Percentiles rank a stretch among this genome's conserved stretches.
Evolutionary conservation across 345 rosid genomes (phyloP).

Genomic region (Salix koriyanagi): DNA sequence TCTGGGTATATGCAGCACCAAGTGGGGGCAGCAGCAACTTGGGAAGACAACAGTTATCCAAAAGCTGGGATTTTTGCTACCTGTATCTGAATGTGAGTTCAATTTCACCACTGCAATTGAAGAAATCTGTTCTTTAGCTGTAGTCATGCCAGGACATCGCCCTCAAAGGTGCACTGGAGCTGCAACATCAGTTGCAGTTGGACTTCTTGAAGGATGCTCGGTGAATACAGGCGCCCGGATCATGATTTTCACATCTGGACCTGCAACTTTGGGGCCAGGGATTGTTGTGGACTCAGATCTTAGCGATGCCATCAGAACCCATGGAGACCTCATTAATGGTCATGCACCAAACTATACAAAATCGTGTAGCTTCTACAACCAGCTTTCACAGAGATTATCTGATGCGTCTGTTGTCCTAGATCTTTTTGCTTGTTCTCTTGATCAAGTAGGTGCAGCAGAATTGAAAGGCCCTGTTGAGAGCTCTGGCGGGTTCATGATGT

Average conservation of each 20-base stretch:
- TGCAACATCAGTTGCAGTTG: conserved; percentile 72
- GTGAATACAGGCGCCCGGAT: conserved; percentile 68
- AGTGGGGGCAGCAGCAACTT: conserved; percentile 45
- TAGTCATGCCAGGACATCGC: conserved; percentile 49
- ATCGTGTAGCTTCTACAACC: conserved; percentile 63
- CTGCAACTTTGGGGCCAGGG: conserved; percentile 89
- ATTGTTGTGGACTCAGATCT: conserved; percentile 63
- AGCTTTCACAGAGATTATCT: conserved; percentile 52
- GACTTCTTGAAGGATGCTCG: conserved; percentile 70
- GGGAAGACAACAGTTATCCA: conserved; percentile 46
- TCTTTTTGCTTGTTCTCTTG: conserved; percentile 91
- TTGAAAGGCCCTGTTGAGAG: conserved; percentile 68
- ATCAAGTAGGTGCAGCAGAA: conserved; percentile 90
- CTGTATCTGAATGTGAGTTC: conserved; percentile 77
- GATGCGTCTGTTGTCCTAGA: conserved; percentile 69
- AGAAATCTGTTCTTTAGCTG: conserved; percentile 48
- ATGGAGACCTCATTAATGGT: conserved; percentile 70
- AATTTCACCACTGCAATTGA: conserved; percentile 68
- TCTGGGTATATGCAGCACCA: conserved; percentile 47
- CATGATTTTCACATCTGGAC: conserved; percentile 93
- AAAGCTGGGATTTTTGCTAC: conserved; percentile 76
- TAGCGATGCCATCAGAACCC: conserved; percentile 66
- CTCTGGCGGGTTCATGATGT: conserved; percentile 86
- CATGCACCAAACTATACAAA: conserved; percentile 47
- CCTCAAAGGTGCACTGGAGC: conserved; percentile 84